These are phyloP conservation scores for Coemansia sp. DNA, from an alignment of 192 early-diverging fungal species.

Conservation along the genomic window DNA sequence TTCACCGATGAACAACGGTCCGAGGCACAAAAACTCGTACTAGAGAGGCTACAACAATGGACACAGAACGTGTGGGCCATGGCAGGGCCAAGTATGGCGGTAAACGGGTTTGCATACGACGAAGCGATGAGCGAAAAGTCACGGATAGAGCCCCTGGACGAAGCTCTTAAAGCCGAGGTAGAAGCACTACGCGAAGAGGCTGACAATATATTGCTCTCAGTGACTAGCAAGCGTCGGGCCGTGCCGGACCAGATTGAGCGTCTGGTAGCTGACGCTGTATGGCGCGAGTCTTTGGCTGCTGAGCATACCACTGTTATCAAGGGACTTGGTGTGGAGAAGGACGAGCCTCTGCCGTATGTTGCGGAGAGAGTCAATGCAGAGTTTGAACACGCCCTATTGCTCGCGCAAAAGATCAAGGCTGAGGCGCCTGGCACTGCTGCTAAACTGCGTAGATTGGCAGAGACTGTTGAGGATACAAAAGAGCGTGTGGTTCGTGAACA, in stretches of 20 bases:
- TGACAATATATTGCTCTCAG: constrained; percentile 35
- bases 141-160: constrained; percentile 42
- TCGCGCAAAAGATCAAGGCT: constrained; percentile 16
- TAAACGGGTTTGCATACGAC: constrained; percentile 46
- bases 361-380: constrained; percentile 44
- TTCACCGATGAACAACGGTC: constrained; percentile 34
- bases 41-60: constrained; percentile 29
- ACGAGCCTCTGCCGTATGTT: constrained; percentile 28
- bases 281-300: constrained; percentile 43
- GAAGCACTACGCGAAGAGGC: constrained; percentile 41
- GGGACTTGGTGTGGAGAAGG: constrained; percentile 2
- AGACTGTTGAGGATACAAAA: constrained; percentile 19
- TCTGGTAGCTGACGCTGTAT: constrained; percentile 33
- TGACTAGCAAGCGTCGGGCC: constrained; percentile 34
- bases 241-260: constrained; percentile 49
- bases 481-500: neutral
- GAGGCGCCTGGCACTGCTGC: constrained; percentile 15
- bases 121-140: constrained; percentile 48
- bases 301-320: constrained; percentile 35
- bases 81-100: constrained; percentile 44
- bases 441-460: constrained; percentile 13
- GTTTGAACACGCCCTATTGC: constrained; percentile 19
- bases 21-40: constrained; percentile 29
- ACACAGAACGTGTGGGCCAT: constrained; percentile 32
- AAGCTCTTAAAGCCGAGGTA: constrained; percentile 39